Conservation (phyloP, 208 protist species). For the Leishmania turanica region DNA sequence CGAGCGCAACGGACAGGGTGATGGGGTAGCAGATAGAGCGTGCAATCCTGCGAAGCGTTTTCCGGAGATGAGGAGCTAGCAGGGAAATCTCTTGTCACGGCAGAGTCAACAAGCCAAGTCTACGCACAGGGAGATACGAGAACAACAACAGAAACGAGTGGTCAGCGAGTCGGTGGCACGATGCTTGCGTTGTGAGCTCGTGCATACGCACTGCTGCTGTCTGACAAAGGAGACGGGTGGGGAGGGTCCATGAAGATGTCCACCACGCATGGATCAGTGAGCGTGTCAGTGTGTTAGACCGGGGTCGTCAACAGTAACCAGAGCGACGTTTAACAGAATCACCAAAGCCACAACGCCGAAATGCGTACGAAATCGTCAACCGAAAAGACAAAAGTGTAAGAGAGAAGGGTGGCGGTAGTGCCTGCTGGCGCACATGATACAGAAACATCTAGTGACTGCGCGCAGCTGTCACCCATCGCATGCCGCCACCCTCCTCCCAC, state of each 20-base stretch:
- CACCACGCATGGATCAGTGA: background rate
- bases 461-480: background rate
- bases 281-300: background rate
- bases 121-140: background rate
- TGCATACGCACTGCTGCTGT: background rate
- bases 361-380: background rate
- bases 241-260: background rate
- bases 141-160: background rate
- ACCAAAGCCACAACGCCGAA: background rate
- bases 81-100: background rate
- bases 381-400: background rate
- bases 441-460: background rate
- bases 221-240: background rate
- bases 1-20: background rate
- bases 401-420: background rate
- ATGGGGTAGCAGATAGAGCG: background rate
- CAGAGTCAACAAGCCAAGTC: background rate
- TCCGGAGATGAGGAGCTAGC: background rate
- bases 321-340: background rate
- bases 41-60: background rate
- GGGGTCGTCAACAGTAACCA: background rate
- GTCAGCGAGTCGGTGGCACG: background rate
- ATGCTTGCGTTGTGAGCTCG: background rate
- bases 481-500: background rate
- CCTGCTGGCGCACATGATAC: background rate